Evolutionary conservation across 2,329 filamentous ascomycete genomes (phyloP).

Genomic region (Trichoderma lentiforme): DNA sequence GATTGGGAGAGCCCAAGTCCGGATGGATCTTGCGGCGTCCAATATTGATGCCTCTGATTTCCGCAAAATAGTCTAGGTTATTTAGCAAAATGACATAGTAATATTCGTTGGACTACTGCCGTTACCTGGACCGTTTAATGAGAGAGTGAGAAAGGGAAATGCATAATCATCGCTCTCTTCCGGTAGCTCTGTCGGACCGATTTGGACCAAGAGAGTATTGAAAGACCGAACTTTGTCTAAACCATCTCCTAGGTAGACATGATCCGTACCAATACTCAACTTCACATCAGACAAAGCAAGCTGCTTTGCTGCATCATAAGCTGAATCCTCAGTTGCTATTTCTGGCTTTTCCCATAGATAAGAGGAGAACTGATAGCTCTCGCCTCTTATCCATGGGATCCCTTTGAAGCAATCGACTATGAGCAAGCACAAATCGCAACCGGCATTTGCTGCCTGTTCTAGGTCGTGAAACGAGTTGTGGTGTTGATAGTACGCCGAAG

Average conservation of each 20-base stretch:
- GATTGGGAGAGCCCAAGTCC: not conserved
- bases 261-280: not conserved
- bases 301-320: not conserved
- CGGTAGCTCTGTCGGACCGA: not conserved
- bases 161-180: not conserved
- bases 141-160: not conserved
- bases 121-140: not conserved
- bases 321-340: not conserved
- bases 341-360: not conserved
- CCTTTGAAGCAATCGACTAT: conserved; percentile 10
- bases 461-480: conserved; percentile 5
- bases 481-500: conserved; percentile 4
- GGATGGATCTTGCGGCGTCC: not conserved
- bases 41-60: not conserved
- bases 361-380: not conserved
- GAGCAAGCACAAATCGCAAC: conserved; percentile 9
- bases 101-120: too few relatives aligned
- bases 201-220: not conserved
- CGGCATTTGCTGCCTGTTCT: not conserved
- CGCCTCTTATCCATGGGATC: not conserved
- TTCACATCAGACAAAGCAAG: not conserved
- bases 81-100: not conserved
- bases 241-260: not conserved
- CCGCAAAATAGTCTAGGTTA: not conserved
- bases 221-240: not conserved